phyloP scores from a whole-genome alignment of 129 eudicot species.

The Apium graveolens region DNA sequence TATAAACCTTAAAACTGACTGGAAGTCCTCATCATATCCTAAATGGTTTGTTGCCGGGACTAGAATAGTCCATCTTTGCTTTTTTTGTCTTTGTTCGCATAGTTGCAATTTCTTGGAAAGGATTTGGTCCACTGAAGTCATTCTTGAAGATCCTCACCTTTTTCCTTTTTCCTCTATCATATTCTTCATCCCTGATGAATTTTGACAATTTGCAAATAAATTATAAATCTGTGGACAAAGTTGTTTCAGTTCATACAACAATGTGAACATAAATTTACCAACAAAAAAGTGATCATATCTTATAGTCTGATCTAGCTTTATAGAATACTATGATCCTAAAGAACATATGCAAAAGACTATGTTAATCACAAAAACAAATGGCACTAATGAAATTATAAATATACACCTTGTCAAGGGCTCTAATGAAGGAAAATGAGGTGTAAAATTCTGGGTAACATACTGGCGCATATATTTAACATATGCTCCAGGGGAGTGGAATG shows the following conservation, averaged over 20 bases:
- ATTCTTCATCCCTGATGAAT: slow-evolving; percentile 80
- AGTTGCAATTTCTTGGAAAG: slow-evolving; percentile 76
- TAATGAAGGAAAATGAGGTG: background rate
- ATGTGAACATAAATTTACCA: background rate
- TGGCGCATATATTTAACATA: background rate
- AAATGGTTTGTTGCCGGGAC: slow-evolving; percentile 35
- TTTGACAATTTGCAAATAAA: background rate
- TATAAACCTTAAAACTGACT: background rate
- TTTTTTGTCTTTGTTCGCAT: slow-evolving; percentile 37
- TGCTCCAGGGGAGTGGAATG: background rate
- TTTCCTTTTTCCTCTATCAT: slow-evolving; percentile 80
- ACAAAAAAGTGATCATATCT: background rate
- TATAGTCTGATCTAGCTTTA: background rate
- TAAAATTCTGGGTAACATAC: background rate
- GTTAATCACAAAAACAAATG: background rate
- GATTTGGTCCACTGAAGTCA: slow-evolving; percentile 63
- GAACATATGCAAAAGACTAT: background rate
- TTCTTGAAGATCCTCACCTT: slow-evolving; percentile 42
- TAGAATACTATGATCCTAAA: background rate
- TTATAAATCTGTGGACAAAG: background rate
- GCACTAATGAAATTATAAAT: background rate
- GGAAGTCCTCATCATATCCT: slow-evolving; percentile 30
- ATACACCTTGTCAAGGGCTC: background rate
- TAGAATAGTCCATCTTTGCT: slow-evolving; percentile 23
- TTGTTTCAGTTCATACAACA: background rate